phyloP scores from a whole-genome alignment of 345 rosid species.

The Eucalyptus sp. region DNA sequence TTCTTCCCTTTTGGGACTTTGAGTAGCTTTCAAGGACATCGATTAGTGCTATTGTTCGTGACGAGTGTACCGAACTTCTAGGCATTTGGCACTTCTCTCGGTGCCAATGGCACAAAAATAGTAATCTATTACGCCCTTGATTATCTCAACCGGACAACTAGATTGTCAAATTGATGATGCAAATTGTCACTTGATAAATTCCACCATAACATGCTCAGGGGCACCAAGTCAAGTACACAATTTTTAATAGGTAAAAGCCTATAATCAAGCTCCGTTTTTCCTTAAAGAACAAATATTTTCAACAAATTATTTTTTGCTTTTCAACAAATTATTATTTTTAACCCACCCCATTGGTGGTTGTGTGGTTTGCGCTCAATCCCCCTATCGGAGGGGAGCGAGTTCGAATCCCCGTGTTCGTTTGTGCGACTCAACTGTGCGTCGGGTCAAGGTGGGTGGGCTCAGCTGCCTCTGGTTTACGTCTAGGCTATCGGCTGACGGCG shows the following conservation, averaged over 20 bases:
- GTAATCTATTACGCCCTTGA: background rate
- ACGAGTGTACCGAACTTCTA: background rate
- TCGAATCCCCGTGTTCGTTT: no score
- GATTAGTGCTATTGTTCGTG: background rate
- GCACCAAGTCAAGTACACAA: background rate
- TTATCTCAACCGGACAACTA: background rate
- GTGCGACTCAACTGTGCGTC: no score
- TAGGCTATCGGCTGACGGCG: no score
- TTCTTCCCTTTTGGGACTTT: background rate
- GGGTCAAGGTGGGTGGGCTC: no score
- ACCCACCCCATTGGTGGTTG: no score
- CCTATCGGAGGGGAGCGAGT: no score
- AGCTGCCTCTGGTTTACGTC: no score
- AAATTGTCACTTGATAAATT: background rate
- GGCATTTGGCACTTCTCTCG: background rate
- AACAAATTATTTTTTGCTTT: background rate
- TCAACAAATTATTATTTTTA: no score
- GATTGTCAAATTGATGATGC: background rate
- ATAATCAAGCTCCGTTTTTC: background rate
- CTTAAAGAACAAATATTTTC: background rate
- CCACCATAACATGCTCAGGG: background rate
- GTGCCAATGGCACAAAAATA: background rate
- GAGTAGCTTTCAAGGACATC: background rate
- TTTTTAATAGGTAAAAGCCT: background rate
- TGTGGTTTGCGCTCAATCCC: no score